A percentile compares a stretch with the other conserved stretches of the same genome.
Conservation (phyloP, 495 filamentous ascomycete species). For the Paragyromitra xinjiangensis region DNA sequence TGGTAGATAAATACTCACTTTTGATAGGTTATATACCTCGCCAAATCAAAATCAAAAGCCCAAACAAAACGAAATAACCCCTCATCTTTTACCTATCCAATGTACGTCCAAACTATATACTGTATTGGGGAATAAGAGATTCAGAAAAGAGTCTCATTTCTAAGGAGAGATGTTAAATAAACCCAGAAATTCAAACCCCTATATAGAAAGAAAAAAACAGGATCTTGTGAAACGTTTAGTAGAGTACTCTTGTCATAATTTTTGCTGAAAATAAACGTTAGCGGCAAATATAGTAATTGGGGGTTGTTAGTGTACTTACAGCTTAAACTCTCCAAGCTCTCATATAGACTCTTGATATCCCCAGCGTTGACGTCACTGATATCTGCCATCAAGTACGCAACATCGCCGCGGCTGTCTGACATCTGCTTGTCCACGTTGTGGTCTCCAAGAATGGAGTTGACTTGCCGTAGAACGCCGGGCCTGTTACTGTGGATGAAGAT, state of each 20-base stretch:
- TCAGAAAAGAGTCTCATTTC: slow-evolving; percentile 15
- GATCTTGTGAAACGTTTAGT: slow-evolving; percentile 64
- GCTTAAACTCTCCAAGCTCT: slow-evolving; percentile 79
- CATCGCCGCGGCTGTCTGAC: slow-evolving; percentile 91
- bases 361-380: slow-evolving; percentile 81
- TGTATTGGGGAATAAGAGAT: slow-evolving; percentile 18
- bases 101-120: slow-evolving; percentile 16
- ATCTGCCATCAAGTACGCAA: slow-evolving; percentile 98
- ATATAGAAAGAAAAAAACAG: slow-evolving; percentile 1
- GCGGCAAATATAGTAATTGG: not conserved
- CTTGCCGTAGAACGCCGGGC: slow-evolving; percentile 89
- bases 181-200: slow-evolving; percentile 21
- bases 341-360: slow-evolving; percentile 85
- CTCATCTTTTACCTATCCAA: slow-evolving; percentile 12
- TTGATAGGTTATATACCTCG: slow-evolving; percentile 28
- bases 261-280: slow-evolving; percentile 65
- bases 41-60: slow-evolving; percentile 23
- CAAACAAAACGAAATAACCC: slow-evolving; percentile 14
- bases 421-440: slow-evolving; percentile 99
- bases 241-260: slow-evolving; percentile 87
- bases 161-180: slow-evolving; percentile 36
- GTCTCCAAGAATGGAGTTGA: slow-evolving; percentile 90
- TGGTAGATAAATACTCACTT: slow-evolving; percentile 37
- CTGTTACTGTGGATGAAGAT: slow-evolving; percentile 97
- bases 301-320: slow-evolving; percentile 67